Evolutionary conservation across 106 monocot species (phyloP), one percentile per base, ranked within the genome.

Genomic region (Triglochin maritima): DNA sequence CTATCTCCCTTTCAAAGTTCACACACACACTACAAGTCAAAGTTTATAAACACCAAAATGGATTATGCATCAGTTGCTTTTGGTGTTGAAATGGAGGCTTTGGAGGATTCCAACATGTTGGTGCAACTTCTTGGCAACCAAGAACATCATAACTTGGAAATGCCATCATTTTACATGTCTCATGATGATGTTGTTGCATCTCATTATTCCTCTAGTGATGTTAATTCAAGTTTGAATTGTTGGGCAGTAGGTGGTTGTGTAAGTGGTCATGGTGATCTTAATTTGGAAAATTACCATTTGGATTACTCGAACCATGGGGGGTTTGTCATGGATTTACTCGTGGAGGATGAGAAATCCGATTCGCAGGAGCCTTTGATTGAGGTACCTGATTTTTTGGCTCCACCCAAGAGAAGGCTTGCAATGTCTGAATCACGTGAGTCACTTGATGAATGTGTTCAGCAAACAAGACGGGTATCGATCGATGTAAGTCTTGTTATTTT

Each of bases 91-190:
- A 29, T 29, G 29, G 53, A 2, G 6, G 2, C 3, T 3, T 8
- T 55, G n/a, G 50, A 51, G 51, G 71, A 71, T 7, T 44, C 62
- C 4, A 11, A 62, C 9, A 47, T 62, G 51, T 62, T 71, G 51
- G 61, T 9, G 4, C 62, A 62, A 14, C 17, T 71, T 50, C 44
- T 71, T 29, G 60, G 52, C 51, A 62, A 7, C 4, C 7, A 47
- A 16, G 59, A 58, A 4, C 17, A 49, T 14, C 49, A 15, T 6
- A 69, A 57, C 59, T 69, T 59, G 16, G 69, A 47, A 7, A 57
- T 55, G 4, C 48, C 69, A 3, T 69, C 47, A 3, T 47, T 69
- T 46, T 62, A 59, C 43, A 50, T 50, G 62, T 17, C 71, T 5
- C 51, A 54, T 44, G 9, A 59, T n/a, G 59, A 70, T 48, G 59